Evolutionary conservation across 2,329 filamentous ascomycete genomes (phyloP).

Genomic region (Arthrobotrys sinensis): DNA sequence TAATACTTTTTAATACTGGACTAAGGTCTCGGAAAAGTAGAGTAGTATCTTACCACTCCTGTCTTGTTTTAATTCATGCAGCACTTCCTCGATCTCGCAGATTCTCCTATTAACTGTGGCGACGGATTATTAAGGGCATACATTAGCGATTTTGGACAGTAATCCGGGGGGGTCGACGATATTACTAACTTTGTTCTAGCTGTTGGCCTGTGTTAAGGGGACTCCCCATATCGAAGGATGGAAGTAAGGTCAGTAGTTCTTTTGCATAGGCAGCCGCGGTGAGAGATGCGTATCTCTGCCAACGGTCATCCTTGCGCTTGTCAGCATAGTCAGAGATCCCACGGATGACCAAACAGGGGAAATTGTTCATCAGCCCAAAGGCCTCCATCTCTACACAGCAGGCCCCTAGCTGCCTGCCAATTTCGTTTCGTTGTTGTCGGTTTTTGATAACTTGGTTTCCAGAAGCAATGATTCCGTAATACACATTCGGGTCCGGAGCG

Average conservation of each 20-base stretch:
- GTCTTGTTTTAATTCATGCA: background rate
- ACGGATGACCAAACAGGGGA: slow-evolving; percentile 13
- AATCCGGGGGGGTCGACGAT: background rate
- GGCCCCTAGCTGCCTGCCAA: background rate
- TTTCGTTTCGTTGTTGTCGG: background rate
- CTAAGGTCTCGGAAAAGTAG: background rate
- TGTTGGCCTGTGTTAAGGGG: background rate
- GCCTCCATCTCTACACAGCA: slow-evolving; percentile 33
- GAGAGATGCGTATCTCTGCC: slow-evolving; percentile 17
- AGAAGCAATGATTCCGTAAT: slow-evolving; percentile 19
- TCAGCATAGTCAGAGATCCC: slow-evolving; percentile 29
- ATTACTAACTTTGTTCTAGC: background rate
- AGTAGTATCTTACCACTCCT: background rate
- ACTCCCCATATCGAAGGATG: background rate
- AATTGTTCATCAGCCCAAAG: slow-evolving; percentile 18
- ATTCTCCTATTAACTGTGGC: background rate
- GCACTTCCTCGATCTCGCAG: background rate
- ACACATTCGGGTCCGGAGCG: background rate
- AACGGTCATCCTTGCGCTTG: background rate
- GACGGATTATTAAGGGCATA: too few relatives aligned
- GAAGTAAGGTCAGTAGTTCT: background rate
- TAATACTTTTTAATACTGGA: background rate
- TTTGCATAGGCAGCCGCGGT: slow-evolving; percentile 21
- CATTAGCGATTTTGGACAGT: background rate
- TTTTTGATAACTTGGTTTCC: slow-evolving; percentile 25